Percentiles rank a stretch among this genome's conserved stretches.
Conservation (phyloP, 306 rosid genomes). For the Prunus kanzakura region DNA sequence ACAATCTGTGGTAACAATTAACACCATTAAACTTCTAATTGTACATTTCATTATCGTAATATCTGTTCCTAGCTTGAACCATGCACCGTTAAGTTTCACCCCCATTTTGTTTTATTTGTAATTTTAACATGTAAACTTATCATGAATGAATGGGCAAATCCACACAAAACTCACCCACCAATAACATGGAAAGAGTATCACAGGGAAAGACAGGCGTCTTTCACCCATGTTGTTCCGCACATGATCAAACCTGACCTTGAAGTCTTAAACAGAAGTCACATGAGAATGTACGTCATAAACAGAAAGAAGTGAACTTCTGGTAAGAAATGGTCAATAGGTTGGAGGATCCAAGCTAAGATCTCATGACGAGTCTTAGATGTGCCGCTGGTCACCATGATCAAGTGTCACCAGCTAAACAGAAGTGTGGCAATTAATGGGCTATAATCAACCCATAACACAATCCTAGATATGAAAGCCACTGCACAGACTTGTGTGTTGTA, state of each 20-base stretch:
- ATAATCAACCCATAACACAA: not conserved
- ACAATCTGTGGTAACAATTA: conserved; percentile 41
- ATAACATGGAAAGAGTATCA: not conserved
- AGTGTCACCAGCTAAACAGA: not conserved
- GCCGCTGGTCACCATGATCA: not conserved
- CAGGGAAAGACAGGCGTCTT: not conserved
- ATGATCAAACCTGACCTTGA: not conserved
- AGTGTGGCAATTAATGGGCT: not conserved
- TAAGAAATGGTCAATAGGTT: not conserved
- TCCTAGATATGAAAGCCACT: not conserved
- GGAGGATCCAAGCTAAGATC: not conserved
- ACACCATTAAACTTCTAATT: not conserved
- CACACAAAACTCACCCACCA: not conserved
- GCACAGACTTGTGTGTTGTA: too few relatives aligned
- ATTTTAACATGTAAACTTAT: not conserved
- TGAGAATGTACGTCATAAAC: not conserved
- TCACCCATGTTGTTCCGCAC: not conserved
- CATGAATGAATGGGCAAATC: not conserved
- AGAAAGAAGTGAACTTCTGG: not conserved
- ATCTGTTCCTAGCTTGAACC: not conserved
- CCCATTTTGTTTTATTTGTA: not conserved
- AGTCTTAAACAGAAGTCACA: not conserved
- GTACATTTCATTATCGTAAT: not conserved
- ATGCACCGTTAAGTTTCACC: not conserved
- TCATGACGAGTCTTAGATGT: not conserved